Percentiles rank a stretch among this genome's conserved stretches.
Evolutionary conservation across 2,329 filamentous ascomycete genomes (phyloP).

Genomic region (Metarhizium album): DNA sequence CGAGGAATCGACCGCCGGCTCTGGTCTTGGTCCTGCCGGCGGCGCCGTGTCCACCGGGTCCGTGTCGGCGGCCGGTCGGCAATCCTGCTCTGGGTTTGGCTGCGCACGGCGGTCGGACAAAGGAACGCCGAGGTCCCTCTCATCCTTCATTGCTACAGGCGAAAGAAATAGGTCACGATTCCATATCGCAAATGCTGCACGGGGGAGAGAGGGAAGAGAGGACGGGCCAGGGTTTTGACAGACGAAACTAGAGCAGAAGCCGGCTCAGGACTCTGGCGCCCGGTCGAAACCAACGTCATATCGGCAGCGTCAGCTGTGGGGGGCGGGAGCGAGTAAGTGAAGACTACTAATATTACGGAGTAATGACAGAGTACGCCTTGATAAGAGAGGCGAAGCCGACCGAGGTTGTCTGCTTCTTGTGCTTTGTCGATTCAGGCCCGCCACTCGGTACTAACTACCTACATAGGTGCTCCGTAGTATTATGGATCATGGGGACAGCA

Average conservation of each 20-base stretch:
- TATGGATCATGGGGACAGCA: neutral
- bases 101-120: neutral
- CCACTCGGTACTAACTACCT: neutral
- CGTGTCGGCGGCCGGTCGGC: neutral
- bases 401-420: neutral
- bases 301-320: constrained; percentile 2
- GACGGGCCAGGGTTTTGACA: neutral
- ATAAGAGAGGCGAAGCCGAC: too few relatives aligned
- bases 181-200: neutral
- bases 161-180: neutral
- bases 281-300: constrained; percentile 2
- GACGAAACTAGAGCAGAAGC: neutral
- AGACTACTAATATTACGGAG: too few relatives aligned
- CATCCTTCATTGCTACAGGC: constrained; percentile 1
- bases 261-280: neutral
- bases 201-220: neutral
- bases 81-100: neutral
- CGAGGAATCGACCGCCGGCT: neutral
- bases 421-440: neutral
- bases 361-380: too few relatives aligned
- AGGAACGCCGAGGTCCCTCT: neutral
- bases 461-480: too few relatives aligned
- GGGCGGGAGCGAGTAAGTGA: neutral
- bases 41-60: neutral
- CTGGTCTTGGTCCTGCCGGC: neutral